Evolutionary conservation across 345 rosid genomes (phyloP), one percentile per base, ranked within the genome.

Genomic region (Turnera subulata): DNA sequence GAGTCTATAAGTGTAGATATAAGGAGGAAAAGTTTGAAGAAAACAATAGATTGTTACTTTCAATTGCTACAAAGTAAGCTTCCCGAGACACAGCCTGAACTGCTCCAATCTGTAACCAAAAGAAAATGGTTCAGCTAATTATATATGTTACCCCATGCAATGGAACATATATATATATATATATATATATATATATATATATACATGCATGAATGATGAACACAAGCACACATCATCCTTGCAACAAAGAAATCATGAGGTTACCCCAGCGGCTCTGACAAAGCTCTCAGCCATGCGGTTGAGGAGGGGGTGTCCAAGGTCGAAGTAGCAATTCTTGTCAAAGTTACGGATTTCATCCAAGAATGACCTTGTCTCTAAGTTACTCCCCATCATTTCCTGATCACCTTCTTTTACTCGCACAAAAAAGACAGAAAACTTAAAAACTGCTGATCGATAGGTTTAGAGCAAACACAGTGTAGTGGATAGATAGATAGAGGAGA

Each of bases 301-400:
- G 43, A 89, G 97, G 58, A 93, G 92, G 73, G 95, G 99, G 66
- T 89, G 99, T 26, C 99, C 96, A 24, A 93, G 78, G 73, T 90
- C 97, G 63, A 93, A 77, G 64, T 74, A 68, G 35, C 82, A 58
- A 39, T 81, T 80, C 57, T 85, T 88, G 39, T 85, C 84, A 50
- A 85, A 88, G 46, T 67, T 57, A 56, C 64, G 76, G 33, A 84
- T 51, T 38, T 87, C 96, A 29, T 79, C 81, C 24, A 82, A 55
- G 53, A 83, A 67, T 1, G 79, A 60, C 19, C 79, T 67, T 5
- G 66, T 56, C 55, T 81, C 84, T 64, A 75, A 20, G 55, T 54
- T 69, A 43, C 64, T 61, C 61, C 50, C 43, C 73, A 67, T 69
- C 44, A 59, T 39, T 35, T 16, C 5, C n/a, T n/a, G n/a, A n/a